phyloP scores from a whole-genome alignment of 768 basidiomycete species.

The Ramaria rubella region DNA sequence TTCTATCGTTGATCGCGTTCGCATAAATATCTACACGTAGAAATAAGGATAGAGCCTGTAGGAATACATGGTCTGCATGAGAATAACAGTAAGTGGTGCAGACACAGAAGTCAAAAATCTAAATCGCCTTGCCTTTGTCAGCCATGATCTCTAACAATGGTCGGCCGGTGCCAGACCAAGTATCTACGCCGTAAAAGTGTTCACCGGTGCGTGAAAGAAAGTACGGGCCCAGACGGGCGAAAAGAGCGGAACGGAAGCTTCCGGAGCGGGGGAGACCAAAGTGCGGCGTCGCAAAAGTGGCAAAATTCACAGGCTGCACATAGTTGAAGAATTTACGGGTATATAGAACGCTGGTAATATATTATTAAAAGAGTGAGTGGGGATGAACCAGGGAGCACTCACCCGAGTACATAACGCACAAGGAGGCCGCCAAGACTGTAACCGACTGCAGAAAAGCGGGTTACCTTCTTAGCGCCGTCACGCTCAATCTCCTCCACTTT shows the following conservation, averaged over 20 bases:
- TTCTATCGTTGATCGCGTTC: conserved; percentile 72
- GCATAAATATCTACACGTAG: conserved; percentile 68
- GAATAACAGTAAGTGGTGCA: neutral
- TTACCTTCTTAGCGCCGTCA: conserved; percentile 48
- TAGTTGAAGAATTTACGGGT: conserved; percentile 65
- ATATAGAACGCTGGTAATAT: conserved; percentile 45
- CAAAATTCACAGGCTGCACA: conserved; percentile 72
- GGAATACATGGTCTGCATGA: conserved; percentile 61
- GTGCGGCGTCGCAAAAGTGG: conserved; percentile 78
- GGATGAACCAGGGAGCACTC: conserved; percentile 16
- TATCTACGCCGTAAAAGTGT: conserved; percentile 69
- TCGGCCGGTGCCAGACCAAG: conserved; percentile 60
- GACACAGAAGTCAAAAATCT: neutral
- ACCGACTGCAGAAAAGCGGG: conserved; percentile 66
- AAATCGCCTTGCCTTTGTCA: conserved; percentile 53
- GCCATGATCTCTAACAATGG: conserved; percentile 72
- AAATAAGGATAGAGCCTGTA: conserved; percentile 62
- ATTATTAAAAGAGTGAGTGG: conserved; percentile 1
- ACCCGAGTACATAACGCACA: conserved; percentile 73
- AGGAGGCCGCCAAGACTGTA: conserved; percentile 81
- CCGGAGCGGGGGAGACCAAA: conserved; percentile 65
- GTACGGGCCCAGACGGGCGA: conserved; percentile 53
- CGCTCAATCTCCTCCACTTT: conserved; percentile 47
- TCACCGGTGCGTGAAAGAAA: conserved; percentile 75
- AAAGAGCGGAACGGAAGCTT: conserved; percentile 49